Evolutionary conservation across 2,329 filamentous ascomycete species (phyloP).

Genomic region (Pseudopithomyces maydicus): DNA sequence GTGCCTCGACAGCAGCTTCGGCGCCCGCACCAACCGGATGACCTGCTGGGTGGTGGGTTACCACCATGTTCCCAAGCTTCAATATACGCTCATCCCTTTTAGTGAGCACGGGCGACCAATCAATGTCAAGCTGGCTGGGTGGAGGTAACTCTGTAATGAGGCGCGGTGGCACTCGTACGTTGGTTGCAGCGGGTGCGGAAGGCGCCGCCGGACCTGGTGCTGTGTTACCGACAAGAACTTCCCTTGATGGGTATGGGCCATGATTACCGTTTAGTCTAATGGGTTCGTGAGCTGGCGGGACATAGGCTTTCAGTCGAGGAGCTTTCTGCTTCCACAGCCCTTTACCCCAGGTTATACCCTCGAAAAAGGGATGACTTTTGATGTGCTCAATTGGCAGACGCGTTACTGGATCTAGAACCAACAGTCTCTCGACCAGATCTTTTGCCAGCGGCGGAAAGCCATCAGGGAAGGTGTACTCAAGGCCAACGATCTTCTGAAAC

Average conservation of each 20-base stretch:
- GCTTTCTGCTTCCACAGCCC: constrained; percentile 88
- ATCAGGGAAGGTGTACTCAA: constrained; percentile 91
- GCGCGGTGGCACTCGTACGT: constrained; percentile 63
- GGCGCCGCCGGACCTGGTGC: constrained; percentile 34
- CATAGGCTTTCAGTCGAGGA: constrained; percentile 82
- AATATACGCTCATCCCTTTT: constrained; percentile 91
- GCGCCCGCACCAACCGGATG: constrained; percentile 75
- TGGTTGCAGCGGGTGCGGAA: constrained; percentile 25
- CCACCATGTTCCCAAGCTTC: constrained; percentile 88
- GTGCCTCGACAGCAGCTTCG: constrained; percentile 62
- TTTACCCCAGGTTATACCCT: constrained; percentile 82
- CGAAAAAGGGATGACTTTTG: constrained; percentile 95
- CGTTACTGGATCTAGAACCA: constrained; percentile 85
- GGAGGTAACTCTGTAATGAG: constrained; percentile 95
- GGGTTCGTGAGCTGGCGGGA: constrained; percentile 76
- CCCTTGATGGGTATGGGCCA: constrained; percentile 12
- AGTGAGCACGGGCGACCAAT: constrained; percentile 96
- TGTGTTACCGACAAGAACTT: constrained; percentile 22
- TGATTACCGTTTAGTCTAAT: constrained; percentile 52
- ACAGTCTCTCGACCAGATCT: constrained; percentile 85
- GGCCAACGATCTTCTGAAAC: constrained; percentile 94
- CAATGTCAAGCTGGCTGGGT: constrained; percentile 95
- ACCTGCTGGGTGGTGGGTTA: constrained; percentile 77
- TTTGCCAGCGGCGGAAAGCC: constrained; percentile 86
- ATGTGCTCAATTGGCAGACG: constrained; percentile 93